phyloP scores from a whole-genome alignment of 2,329 filamentous ascomycete genomes.

The Lomentospora prolificans region DNA sequence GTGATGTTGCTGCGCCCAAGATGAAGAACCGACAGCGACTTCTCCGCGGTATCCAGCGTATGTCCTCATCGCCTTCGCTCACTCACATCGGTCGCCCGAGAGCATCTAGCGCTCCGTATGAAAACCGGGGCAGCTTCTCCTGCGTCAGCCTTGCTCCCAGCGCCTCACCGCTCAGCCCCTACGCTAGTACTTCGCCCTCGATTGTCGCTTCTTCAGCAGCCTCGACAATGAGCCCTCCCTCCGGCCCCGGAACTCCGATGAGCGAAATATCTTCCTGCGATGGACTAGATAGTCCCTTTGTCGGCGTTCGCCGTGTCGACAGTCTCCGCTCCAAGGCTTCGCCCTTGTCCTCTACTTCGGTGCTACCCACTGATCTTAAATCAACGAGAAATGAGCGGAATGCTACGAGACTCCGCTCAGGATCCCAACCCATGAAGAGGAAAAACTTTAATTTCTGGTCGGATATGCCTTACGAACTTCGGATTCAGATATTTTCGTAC shows the following conservation, averaged over 20 bases:
- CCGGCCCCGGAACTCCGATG: conserved; percentile 25
- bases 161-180: conserved; percentile 19
- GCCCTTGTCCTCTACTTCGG: conserved; percentile 37
- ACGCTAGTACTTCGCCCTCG: conserved; percentile 26
- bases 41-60: conserved; percentile 66
- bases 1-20: background rate
- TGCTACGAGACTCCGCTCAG: background rate
- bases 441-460: conserved; percentile 61
- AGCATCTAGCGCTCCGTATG: conserved; percentile 60
- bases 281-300: conserved; percentile 32
- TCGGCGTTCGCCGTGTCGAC: background rate
- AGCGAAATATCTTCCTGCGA: conserved; percentile 30
- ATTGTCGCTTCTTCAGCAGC: conserved; percentile 26
- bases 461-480: conserved; percentile 72
- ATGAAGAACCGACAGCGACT: conserved; percentile 47
- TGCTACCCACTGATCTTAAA: conserved; percentile 54
- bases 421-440: conserved; percentile 16
- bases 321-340: conserved; percentile 25
- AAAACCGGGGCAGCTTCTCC: conserved; percentile 40
- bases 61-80: conserved; percentile 70
- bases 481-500: conserved; percentile 66
- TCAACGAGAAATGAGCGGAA: conserved; percentile 22
- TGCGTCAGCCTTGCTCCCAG: conserved; percentile 42
- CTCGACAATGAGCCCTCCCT: conserved; percentile 21
- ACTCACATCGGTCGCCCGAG: conserved; percentile 52